Conservation (phyloP, 2,329 filamentous ascomycete genomes). For the Fusarium sp. region DNA sequence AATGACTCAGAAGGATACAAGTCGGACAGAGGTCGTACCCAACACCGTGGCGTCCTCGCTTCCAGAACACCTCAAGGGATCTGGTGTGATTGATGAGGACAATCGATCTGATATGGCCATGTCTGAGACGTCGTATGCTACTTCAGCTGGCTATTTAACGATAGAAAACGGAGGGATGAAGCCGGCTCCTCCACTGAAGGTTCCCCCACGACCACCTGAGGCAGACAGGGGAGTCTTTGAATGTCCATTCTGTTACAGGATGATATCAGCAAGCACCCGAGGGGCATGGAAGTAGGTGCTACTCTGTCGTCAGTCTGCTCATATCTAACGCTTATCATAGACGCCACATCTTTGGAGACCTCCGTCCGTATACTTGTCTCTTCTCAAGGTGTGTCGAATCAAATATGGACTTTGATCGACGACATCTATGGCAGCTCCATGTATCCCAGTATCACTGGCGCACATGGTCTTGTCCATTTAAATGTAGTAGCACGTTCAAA, state of each 20-base stretch:
- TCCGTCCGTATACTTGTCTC: slow-evolving; percentile 53
- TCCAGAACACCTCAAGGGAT: slow-evolving; percentile 21
- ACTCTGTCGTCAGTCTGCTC: accelerated
- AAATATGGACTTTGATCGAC: slow-evolving; percentile 29
- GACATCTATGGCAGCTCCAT: slow-evolving; percentile 42
- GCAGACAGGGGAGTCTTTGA: slow-evolving; percentile 46
- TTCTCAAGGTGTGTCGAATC: slow-evolving; percentile 41
- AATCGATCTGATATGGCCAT: slow-evolving; percentile 33
- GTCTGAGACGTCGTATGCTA: slow-evolving; percentile 47
- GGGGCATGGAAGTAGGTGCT: slow-evolving; percentile 47
- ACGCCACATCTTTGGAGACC: slow-evolving; percentile 51
- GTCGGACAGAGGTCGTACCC: neutral
- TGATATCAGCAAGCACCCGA: slow-evolving; percentile 43
- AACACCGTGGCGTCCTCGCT: slow-evolving; percentile 42
- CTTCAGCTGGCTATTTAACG: slow-evolving; percentile 27
- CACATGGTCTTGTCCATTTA: slow-evolving; percentile 36
- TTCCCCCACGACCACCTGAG: slow-evolving; percentile 38
- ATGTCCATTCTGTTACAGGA: slow-evolving; percentile 54
- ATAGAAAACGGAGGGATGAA: neutral
- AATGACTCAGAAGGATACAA: slow-evolving; percentile 1
- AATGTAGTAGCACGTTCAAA: accelerated
- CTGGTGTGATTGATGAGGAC: slow-evolving; percentile 28
- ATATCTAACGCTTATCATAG: neutral
- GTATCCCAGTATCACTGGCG: slow-evolving; percentile 40
- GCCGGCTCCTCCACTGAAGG: neutral